Percentiles rank a stretch among this genome's conserved stretches.
These are phyloP conservation scores for Erythrophleum fordii DNA, from an alignment of 306 rosid species.

Conservation along the genomic window DNA sequence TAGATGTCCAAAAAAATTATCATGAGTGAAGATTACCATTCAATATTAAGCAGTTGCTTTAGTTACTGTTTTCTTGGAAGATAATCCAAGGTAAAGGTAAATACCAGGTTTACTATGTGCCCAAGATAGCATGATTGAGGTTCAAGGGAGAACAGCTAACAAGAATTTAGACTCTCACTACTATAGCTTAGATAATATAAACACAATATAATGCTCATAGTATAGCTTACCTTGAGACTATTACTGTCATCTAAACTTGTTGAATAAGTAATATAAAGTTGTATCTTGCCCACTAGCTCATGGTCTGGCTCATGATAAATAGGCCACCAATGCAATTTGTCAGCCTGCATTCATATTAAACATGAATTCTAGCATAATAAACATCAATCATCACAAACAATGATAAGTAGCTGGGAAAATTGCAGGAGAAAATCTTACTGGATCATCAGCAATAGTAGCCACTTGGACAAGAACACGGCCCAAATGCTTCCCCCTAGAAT, in stretches of 20 bases:
- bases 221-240: constrained; percentile 70
- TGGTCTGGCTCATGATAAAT: constrained; percentile 83
- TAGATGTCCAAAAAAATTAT: neutral
- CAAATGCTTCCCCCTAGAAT: constrained; percentile 85
- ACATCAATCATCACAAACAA: constrained; percentile 22
- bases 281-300: constrained; percentile 87
- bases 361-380: constrained; percentile 37
- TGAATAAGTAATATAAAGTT: constrained; percentile 69
- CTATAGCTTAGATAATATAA: neutral
- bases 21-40: neutral
- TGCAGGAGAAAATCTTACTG: constrained; percentile 57
- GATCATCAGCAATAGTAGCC: constrained; percentile 80
- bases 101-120: neutral
- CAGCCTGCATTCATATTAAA: constrained; percentile 67
- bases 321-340: constrained; percentile 97
- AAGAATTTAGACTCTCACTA: constrained; percentile 15
- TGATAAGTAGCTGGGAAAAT: constrained; percentile 9
- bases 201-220: neutral
- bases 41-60: neutral
- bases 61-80: neutral
- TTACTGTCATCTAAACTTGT: constrained; percentile 78
- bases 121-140: neutral
- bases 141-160: constrained; percentile 10
- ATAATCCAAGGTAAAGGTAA: neutral
- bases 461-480: constrained; percentile 87